Evolutionary conservation across 106 monocot species (phyloP).

Genomic region (Platanthera guangdongensis): DNA sequence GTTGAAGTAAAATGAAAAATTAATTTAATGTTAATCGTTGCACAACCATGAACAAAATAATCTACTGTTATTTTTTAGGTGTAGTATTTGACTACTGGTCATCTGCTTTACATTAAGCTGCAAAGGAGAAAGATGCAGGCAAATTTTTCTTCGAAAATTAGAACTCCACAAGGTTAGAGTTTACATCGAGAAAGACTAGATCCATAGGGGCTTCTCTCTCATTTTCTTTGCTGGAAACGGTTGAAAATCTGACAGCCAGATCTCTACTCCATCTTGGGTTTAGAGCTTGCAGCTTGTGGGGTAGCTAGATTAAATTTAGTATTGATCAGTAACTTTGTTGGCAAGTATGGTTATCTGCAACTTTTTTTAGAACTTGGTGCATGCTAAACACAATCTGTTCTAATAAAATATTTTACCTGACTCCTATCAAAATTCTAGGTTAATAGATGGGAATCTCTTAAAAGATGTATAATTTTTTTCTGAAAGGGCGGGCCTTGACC

Average conservation of each 20-base stretch:
- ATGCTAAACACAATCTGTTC: not conserved
- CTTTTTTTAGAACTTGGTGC: not conserved
- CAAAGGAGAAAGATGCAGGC: not conserved
- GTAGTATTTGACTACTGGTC: not conserved
- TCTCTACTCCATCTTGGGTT: not conserved
- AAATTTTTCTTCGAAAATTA: not conserved
- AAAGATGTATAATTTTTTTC: not conserved
- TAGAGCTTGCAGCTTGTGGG: not conserved
- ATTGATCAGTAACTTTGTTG: no score
- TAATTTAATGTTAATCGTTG: not conserved
- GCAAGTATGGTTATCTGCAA: not conserved
- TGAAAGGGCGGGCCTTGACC: no score
- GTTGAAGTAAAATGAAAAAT: not conserved
- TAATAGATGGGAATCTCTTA: not conserved
- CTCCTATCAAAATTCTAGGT: not conserved
- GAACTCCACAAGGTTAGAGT: not conserved
- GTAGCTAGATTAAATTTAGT: not conserved
- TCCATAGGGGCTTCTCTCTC: not conserved
- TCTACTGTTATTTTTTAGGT: not conserved
- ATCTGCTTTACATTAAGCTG: not conserved
- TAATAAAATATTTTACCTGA: not conserved
- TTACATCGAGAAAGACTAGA: not conserved
- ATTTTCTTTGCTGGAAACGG: not conserved
- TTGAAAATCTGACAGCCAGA: not conserved
- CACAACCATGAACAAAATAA: not conserved